phyloP scores from a whole-genome alignment of 2,329 filamentous ascomycete species.

The Stylonectria norvegica region DNA sequence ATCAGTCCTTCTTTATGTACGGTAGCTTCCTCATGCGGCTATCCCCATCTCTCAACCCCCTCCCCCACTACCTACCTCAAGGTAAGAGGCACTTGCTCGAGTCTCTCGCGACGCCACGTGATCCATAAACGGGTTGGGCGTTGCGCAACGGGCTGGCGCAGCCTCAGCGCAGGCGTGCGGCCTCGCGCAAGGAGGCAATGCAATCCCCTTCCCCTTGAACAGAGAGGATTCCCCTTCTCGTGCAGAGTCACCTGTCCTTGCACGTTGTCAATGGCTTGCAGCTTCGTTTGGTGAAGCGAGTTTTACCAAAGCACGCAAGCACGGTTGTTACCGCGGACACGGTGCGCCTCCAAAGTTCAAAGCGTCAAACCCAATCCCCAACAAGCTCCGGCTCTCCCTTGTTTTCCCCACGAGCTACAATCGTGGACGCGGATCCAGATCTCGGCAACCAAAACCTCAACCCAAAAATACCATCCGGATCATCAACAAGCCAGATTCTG shows the following conservation, averaged over 20 bases:
- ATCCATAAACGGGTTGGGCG: neutral
- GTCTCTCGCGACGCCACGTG: too few species aligned
- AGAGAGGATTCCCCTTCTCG: constrained; percentile 8
- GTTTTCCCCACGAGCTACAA: constrained; percentile 10
- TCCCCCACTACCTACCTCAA: too few species aligned
- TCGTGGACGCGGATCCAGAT: too few species aligned
- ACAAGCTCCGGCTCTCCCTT: constrained; percentile 4
- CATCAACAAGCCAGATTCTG: too few species aligned
- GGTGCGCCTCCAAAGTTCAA: constrained; percentile 11
- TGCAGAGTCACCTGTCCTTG: constrained; percentile 2
- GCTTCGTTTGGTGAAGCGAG: constrained; percentile 1
- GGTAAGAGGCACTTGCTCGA: too few species aligned
- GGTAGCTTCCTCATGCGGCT: too few species aligned
- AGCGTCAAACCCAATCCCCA: neutral
- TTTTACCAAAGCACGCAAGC: constrained; percentile 1
- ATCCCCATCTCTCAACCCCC: too few species aligned
- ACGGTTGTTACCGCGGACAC: constrained; percentile 8
- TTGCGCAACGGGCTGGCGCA: constrained; percentile 12
- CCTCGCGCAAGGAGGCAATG: too few species aligned
- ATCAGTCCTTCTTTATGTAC: too few species aligned
- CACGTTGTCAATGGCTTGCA: neutral
- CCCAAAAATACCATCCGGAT: too few species aligned
- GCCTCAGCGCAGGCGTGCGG: constrained; percentile 8
- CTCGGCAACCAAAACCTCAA: too few species aligned
- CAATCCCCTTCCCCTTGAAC: too few species aligned